Percentiles rank a stretch among this genome's conserved stretches.
Conservation (phyloP, 2,329 filamentous ascomycete genomes). For the Fusarium verticillioides region DNA sequence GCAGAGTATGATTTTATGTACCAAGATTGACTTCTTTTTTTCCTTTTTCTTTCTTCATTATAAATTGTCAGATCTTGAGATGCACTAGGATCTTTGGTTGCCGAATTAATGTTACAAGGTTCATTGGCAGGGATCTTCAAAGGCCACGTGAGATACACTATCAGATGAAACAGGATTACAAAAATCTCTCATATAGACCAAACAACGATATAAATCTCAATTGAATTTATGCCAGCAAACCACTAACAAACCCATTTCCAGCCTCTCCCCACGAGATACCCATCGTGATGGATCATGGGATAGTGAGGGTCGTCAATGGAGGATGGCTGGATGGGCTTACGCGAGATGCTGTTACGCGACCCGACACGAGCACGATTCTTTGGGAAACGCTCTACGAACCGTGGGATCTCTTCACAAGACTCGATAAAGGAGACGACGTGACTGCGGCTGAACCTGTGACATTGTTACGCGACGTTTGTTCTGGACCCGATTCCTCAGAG, state of each 20-base stretch:
- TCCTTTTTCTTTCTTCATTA: no score
- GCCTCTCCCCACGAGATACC: not conserved
- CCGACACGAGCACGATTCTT: conserved; percentile 3
- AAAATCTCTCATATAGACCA: not conserved
- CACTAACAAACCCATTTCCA: not conserved
- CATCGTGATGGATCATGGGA: not conserved
- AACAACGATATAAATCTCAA: not conserved
- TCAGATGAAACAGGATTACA: not conserved
- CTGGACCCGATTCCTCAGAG: not conserved
- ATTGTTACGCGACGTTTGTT: not conserved
- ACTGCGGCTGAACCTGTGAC: not conserved
- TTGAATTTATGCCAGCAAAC: not conserved
- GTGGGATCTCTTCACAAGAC: not conserved
- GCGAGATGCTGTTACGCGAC: not conserved
- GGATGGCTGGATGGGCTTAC: not conserved
- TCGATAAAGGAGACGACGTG: not conserved
- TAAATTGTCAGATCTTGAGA: no score
- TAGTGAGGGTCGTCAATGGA: not conserved
- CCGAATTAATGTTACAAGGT: not conserved
- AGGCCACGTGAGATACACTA: not conserved
- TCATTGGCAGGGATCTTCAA: not conserved
- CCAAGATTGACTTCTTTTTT: no score
- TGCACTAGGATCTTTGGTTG: not conserved
- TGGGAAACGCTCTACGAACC: not conserved
- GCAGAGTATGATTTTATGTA: no score